Evolutionary conservation across 1,284 basidiomycete species (phyloP).

Genomic region (Inonotus hispidus): DNA sequence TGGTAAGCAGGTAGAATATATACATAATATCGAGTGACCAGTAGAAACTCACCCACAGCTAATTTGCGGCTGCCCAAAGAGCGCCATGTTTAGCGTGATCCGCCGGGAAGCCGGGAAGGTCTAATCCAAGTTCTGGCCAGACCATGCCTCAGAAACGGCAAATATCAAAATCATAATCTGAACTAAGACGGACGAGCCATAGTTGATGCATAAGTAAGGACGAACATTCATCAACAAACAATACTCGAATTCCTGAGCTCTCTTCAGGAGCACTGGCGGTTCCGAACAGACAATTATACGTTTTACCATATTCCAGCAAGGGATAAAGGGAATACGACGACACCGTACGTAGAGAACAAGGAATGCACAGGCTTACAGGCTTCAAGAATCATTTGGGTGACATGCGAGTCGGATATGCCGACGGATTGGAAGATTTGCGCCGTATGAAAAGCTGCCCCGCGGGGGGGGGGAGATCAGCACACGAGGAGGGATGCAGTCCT

Average conservation of each 20-base stretch:
- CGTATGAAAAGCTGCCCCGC: slow-evolving; percentile 63
- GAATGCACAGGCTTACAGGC: slow-evolving; percentile 67
- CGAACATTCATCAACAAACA: slow-evolving; percentile 74
- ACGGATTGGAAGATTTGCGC: slow-evolving; percentile 67
- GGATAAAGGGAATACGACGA: slow-evolving; percentile 55
- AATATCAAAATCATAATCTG: not conserved
- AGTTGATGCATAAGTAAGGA: slow-evolving; percentile 71
- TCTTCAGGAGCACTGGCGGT: slow-evolving; percentile 39
- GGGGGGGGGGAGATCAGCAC: slow-evolving; percentile 35
- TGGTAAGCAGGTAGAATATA: not conserved
- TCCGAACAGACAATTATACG: slow-evolving; percentile 72
- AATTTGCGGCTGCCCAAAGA: slow-evolving; percentile 62
- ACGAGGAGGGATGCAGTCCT: not conserved
- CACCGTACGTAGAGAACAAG: slow-evolving; percentile 26
- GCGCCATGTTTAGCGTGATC: slow-evolving; percentile 77
- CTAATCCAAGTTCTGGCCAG: slow-evolving; percentile 66
- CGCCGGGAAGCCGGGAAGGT: slow-evolving; percentile 73
- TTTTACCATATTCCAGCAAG: slow-evolving; percentile 72
- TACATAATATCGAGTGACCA: not conserved
- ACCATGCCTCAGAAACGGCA: not conserved
- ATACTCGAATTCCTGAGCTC: slow-evolving; percentile 70
- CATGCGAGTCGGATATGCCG: slow-evolving; percentile 60
- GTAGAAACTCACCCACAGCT: slow-evolving; percentile 39
- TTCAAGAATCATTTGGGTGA: slow-evolving; percentile 70
- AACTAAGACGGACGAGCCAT: slow-evolving; percentile 46